Evolutionary conservation across 306 rosid genomes (phyloP), one percentile per base, ranked within the genome.

Genomic region (Herpetospermum pedunculosum): DNA sequence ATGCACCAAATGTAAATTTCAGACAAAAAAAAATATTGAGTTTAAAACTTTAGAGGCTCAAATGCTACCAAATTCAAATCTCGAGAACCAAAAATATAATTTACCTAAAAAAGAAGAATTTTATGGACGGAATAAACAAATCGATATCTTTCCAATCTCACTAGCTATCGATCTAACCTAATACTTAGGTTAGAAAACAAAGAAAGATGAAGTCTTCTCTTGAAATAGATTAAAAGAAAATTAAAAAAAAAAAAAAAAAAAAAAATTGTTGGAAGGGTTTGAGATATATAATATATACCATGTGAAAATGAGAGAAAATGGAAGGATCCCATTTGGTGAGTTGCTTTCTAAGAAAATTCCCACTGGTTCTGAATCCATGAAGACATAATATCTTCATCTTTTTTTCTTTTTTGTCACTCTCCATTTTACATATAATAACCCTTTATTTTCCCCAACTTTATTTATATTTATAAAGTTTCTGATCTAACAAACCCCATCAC

Each of bases 311-410:
- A 65, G 86, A 62, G 34, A 90, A 84, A 11, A 92, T 75, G 75
- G 90, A 82, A 87, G 98, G 79, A 77, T 90, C 91, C 92, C 98
- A 90, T 87, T 90, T 90, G 83, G 87, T 83, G 64, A 90, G 86
- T 87, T 90, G 97, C 68, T 88, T 90, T 40, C 82, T 81, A 15
- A 92, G 59, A 75, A 92, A 90, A 68, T 84, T 81, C 8, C 96
- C 98, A 73, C 92, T 90, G 70, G 96, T 92, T 81, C 98, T 85
- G 77, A 92, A 90, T 48, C 96, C 98, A 83, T 90, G 98, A 49
- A 92, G 96, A 84, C 98, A 92, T 0, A 92, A 86, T 40, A 90
- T 81, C 85, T 85, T 92, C 82, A 87, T 77, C 87, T 84, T 86
- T 79, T 80, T 83, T 54, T 46, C 82, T 50, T 38, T 79, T 67